Percentiles rank a stretch among this genome's conserved stretches.
Evolutionary conservation across 2,329 filamentous ascomycete genomes (phyloP).

Genomic region (Pezicula carpinea): DNA sequence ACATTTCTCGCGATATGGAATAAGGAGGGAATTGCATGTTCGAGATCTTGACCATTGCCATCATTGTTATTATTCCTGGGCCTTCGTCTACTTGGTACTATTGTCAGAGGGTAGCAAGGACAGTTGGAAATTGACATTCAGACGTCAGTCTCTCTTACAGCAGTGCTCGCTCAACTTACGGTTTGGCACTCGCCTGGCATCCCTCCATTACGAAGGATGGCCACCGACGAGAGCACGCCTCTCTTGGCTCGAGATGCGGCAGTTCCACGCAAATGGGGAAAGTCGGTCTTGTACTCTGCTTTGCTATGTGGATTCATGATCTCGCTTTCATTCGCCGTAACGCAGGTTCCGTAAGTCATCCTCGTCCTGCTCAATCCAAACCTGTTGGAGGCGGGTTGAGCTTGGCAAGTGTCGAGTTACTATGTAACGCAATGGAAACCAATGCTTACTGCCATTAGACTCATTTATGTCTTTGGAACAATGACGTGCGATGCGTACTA

Average conservation of each 20-base stretch:
- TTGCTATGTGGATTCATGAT: conserved; percentile 57
- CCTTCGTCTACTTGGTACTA: no score
- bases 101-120: no score
- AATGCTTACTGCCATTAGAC: conserved; percentile 3
- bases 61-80: no score
- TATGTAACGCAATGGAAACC: no score
- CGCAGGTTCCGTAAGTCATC: conserved; percentile 36
- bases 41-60: no score
- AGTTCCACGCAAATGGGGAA: conserved; percentile 10
- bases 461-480: conserved; percentile 62
- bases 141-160: no score
- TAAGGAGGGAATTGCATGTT: no score
- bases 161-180: no score
- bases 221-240: conserved; percentile 9
- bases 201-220: no score
- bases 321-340: conserved; percentile 45
- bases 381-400: not conserved
- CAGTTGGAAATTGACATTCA: no score
- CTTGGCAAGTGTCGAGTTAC: not conserved
- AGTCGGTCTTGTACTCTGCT: conserved; percentile 35
- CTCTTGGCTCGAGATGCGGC: conserved; percentile 4
- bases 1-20: no score
- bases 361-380: not conserved
- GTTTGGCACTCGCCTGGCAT: no score
- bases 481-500: conserved; percentile 73